Percentiles rank a stretch among this genome's conserved stretches.
phyloP scores from a whole-genome alignment of 176 grass and related monocot species.

The Lolium rigidum region DNA sequence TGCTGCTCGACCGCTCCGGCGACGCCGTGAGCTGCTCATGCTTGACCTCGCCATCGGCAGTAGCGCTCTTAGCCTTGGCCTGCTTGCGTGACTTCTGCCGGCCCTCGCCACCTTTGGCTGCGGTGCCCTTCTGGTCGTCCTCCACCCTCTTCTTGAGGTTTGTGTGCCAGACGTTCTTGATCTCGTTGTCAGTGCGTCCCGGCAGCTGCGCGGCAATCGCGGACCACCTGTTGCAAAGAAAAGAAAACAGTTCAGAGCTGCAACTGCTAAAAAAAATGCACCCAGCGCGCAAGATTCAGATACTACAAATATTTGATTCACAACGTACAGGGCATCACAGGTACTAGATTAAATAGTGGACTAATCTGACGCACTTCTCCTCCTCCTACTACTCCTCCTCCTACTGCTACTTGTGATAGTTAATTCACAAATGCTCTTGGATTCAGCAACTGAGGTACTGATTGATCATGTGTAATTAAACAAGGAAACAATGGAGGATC shows the following conservation, averaged over 20 bases:
- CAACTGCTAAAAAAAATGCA: background rate
- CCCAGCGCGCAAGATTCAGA: background rate
- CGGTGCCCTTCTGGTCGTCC: background rate
- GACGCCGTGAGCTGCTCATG: background rate
- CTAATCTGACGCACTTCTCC: slow-evolving; percentile 10
- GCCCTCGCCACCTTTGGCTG: background rate
- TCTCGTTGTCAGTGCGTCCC: slow-evolving; percentile 69
- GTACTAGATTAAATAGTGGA: background rate
- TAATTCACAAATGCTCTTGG: slow-evolving; percentile 6
- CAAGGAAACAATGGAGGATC: slow-evolving; percentile 5
- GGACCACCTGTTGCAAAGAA: slow-evolving; percentile 52
- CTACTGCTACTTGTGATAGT: slow-evolving; percentile 9
- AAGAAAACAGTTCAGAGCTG: background rate
- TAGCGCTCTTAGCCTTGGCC: background rate
- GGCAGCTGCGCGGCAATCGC: slow-evolving; percentile 58
- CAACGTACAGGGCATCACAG: slow-evolving; percentile 9
- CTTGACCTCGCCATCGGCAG: background rate
- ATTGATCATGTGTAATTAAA: slow-evolving; percentile 46
- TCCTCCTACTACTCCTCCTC: background rate
- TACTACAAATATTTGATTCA: slow-evolving; percentile 52
- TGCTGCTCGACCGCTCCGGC: slow-evolving; percentile 46
- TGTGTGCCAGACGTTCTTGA: slow-evolving; percentile 75
- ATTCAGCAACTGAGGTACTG: slow-evolving; percentile 34
- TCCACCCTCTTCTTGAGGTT: slow-evolving; percentile 59
- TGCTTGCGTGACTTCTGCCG: slow-evolving; percentile 40